Conservation (phyloP, 2,329 filamentous ascomycete genomes). For the Fusarium sp. region DNA sequence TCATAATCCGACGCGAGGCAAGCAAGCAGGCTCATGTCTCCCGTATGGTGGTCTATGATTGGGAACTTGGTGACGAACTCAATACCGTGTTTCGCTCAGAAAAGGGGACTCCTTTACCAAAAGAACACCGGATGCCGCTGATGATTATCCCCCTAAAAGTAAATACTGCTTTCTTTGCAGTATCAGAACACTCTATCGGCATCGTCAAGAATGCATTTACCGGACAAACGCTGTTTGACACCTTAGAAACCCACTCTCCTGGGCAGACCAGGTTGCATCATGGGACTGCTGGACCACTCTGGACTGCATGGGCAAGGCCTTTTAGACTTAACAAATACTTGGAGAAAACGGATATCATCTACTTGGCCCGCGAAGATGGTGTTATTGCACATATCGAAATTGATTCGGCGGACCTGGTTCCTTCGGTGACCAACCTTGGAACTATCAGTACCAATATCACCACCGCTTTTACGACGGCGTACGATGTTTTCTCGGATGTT, state of each 20-base stretch:
- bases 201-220: slow-evolving; percentile 70
- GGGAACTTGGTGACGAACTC: slow-evolving; percentile 69
- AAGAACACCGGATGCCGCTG: slow-evolving; percentile 72
- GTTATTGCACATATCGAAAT: slow-evolving; percentile 81
- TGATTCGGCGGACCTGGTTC: slow-evolving; percentile 69
- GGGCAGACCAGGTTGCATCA: slow-evolving; percentile 63
- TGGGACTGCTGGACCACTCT: slow-evolving; percentile 70
- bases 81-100: slow-evolving; percentile 61
- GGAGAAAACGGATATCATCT: slow-evolving; percentile 81
- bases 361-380: slow-evolving; percentile 91
- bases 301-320: slow-evolving; percentile 89
- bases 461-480: slow-evolving; percentile 84
- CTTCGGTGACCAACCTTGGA: slow-evolving; percentile 72
- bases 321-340: slow-evolving; percentile 75
- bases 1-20: slow-evolving; percentile 64
- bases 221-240: slow-evolving; percentile 64
- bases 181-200: slow-evolving; percentile 73
- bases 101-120: slow-evolving; percentile 65
- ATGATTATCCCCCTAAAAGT: slow-evolving; percentile 81
- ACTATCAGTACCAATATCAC: slow-evolving; percentile 81
- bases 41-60: slow-evolving; percentile 72
- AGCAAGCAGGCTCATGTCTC: slow-evolving; percentile 52
- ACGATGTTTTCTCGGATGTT: slow-evolving; percentile 79
- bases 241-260: slow-evolving; percentile 60
- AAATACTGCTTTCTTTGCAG: slow-evolving; percentile 78